These are phyloP conservation scores for Acacia concinna DNA, from an alignment of 331 rosid genomes.

Conservation along the genomic window DNA sequence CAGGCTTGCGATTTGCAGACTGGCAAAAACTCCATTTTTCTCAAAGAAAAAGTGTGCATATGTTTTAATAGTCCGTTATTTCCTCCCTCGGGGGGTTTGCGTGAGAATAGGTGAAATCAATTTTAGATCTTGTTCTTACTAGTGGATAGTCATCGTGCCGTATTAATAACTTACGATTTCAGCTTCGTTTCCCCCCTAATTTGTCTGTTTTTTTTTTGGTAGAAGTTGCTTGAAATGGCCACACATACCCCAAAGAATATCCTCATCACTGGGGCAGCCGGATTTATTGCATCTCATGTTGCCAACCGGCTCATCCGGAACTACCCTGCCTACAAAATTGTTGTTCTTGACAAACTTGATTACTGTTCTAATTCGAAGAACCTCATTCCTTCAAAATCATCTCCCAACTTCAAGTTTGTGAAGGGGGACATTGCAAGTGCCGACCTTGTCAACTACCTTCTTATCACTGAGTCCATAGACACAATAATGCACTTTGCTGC, in stretches of 20 bases:
- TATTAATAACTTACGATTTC: background rate
- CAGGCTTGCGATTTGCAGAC: background rate
- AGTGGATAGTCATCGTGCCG: background rate
- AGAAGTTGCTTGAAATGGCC: conserved; percentile 58
- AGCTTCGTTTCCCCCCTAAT: background rate
- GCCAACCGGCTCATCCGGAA: conserved; percentile 78
- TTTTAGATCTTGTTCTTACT: conserved; percentile 5
- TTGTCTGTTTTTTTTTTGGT: conserved; percentile 12
- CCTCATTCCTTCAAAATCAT: conserved; percentile 69
- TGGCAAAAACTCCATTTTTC: background rate
- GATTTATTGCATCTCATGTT: conserved; percentile 89
- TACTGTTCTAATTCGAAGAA: conserved; percentile 84
- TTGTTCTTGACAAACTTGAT: conserved; percentile 92
- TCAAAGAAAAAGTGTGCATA: background rate
- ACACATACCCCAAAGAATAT: conserved; percentile 80
- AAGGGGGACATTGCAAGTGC: conserved; percentile 92
- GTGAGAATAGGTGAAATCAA: background rate
- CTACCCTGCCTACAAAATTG: conserved; percentile 74
- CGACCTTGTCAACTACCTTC: conserved; percentile 89
- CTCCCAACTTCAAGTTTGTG: conserved; percentile 82
- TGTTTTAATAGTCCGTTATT: background rate
- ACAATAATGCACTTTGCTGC: conserved; percentile 93
- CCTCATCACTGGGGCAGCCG: conserved; percentile 90
- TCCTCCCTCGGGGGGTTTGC: background rate
- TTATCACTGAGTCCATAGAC: conserved; percentile 74